phyloP scores from a whole-genome alignment of 2,329 filamentous ascomycete species.

The Cadophora gregata region DNA sequence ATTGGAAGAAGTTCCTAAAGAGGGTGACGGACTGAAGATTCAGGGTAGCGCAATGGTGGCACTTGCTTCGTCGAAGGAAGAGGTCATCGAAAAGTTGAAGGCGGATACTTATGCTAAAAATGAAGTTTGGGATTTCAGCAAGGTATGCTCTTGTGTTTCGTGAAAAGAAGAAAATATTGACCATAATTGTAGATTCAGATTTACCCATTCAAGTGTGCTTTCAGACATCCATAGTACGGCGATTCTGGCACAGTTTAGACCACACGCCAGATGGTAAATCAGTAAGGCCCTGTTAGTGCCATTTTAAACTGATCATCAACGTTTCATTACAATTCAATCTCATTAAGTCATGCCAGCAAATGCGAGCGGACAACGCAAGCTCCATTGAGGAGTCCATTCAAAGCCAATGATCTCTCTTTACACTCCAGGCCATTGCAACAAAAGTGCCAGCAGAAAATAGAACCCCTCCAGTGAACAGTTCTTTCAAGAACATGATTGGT shows the following conservation, averaged over 20 bases:
- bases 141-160: slow-evolving; percentile 49
- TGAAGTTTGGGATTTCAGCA: slow-evolving; percentile 83
- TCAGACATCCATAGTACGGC: slow-evolving; percentile 41
- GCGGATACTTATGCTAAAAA: slow-evolving; percentile 74
- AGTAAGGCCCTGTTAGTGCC: too few species aligned
- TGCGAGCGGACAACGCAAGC: slow-evolving; percentile 9
- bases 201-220: slow-evolving; percentile 55
- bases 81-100: slow-evolving; percentile 69
- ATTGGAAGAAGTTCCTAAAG: slow-evolving; percentile 68
- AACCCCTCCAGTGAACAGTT: background rate
- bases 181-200: slow-evolving; percentile 50
- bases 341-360: slow-evolving; percentile 5
- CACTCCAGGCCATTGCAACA: background rate
- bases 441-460: background rate
- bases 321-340: background rate
- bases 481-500: background rate
- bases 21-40: slow-evolving; percentile 66
- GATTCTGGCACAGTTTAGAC: background rate
- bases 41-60: slow-evolving; percentile 51
- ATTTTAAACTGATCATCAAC: too few species aligned
- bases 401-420: background rate
- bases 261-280: too few species aligned
- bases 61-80: slow-evolving; percentile 70
- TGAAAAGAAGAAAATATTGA: slow-evolving; percentile 18
- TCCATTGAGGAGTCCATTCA: background rate